Base-by-base conservation (phyloP, 2,329 filamentous ascomycete species). In the Xylaria sp. region DNA sequence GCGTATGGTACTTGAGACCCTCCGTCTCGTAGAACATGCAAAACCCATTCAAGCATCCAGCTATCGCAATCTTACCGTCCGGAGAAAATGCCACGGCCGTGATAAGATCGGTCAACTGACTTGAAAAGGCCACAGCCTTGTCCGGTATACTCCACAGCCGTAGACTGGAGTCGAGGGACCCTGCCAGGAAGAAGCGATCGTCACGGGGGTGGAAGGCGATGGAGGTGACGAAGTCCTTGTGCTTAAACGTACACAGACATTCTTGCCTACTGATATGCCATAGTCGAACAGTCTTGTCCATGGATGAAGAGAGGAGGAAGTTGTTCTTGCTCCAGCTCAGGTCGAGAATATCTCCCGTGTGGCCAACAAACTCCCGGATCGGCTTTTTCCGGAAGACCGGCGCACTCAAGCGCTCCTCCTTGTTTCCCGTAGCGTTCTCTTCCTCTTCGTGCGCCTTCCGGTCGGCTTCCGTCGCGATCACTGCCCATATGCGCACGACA, bases 291-390 rank as follows among this genome's bases (percentile, higher is more conserved):
- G 92, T 96, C 76, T 97, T 97, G 71, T 99, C 94, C 92, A 97
- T 97, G 0, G 92, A 96, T 0, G 92, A 95, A 2, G 93, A 97
- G 16, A 99, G 79, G 22, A 99, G 74, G 64, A 99, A 99, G 71
- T 96, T 96, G 73, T 99, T 99, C 79, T 97, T 99, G 76, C 93
- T 97, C 94, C 94, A 99, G 70, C 91, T 96, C 55, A 99, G 72
- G 69, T 96, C 93, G 60, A 99, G 76, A 5, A 99, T 86, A 63
- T 95, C 92, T 16, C 89, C 87, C 0, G 85, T 88, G 69, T 99
- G 94, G 4, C 92, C 92, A 49, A 82, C 76, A 61, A 94, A 97
- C 67, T 96, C 89, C 50, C 87, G 83, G 8, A 90, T 71, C 0
- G 92, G 90, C 65, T 90, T 89, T 45, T 84, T 84, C 59, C 86